Percentiles rank a stretch among this genome's conserved stretches.
phyloP scores from a whole-genome alignment of 108 stramenopile genomes.

The Fragilariopsis cylindrus region DNA sequence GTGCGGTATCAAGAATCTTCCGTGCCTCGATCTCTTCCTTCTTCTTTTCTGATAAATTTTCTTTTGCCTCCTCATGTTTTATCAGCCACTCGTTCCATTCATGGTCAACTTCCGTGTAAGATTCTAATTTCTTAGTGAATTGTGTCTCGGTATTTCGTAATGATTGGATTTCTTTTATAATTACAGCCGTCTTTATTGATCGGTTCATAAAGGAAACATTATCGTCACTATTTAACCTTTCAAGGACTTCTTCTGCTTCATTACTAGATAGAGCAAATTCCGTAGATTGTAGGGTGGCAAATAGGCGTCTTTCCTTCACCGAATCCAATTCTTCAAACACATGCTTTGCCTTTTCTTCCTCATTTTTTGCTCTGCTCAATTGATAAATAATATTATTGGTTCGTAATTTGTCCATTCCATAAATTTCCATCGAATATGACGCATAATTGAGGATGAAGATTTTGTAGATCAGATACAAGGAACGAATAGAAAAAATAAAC shows the following conservation, averaged over 20 bases:
- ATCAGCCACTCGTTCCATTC: slow-evolving; percentile 25
- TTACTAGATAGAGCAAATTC: slow-evolving; percentile 27
- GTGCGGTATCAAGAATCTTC: slow-evolving; percentile 29
- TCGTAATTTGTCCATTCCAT: not conserved
- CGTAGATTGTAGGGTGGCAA: slow-evolving; percentile 38
- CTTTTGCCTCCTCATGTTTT: slow-evolving; percentile 23
- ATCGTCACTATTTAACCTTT: slow-evolving; percentile 20
- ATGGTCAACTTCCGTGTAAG: slow-evolving; percentile 19
- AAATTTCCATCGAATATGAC: not conserved
- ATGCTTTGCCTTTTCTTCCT: slow-evolving; percentile 23
- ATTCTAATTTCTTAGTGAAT: slow-evolving; percentile 28
- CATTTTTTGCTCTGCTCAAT: slow-evolving; percentile 20
- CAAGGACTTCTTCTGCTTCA: slow-evolving; percentile 36
- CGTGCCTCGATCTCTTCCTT: slow-evolving; percentile 33
- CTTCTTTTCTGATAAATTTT: not conserved
- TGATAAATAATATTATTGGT: not conserved
- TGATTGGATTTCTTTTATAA: slow-evolving; percentile 37
- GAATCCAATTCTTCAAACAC: slow-evolving; percentile 29
- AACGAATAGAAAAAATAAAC: not conserved
- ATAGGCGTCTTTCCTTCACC: slow-evolving; percentile 33
- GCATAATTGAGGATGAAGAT: not conserved
- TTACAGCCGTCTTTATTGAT: slow-evolving; percentile 14
- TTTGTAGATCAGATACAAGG: not conserved
- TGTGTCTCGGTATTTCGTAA: slow-evolving; percentile 26
- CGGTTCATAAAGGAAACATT: slow-evolving; percentile 19